A percentile compares a stretch with the other conserved stretches of the same genome.
phyloP scores from a whole-genome alignment of 495 filamentous ascomycete genomes.

The Xylaria scruposa region DNA sequence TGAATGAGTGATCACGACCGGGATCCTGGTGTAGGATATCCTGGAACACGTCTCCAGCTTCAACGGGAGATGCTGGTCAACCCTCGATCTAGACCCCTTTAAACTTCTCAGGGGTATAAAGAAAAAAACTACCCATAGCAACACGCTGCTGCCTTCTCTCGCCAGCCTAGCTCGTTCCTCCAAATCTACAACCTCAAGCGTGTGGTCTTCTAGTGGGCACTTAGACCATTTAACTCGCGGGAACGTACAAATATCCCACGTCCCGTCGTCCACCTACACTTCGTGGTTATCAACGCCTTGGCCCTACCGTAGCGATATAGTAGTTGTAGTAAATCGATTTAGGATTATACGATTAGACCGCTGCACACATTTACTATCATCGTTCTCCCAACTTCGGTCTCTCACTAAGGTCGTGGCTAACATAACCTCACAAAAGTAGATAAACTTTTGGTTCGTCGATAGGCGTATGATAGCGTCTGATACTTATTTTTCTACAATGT shows the following conservation, averaged over 20 bases:
- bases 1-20: not conserved
- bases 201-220: not conserved
- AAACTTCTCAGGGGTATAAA: not conserved
- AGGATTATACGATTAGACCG: too few relatives aligned
- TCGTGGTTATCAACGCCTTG: not conserved
- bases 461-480: too few relatives aligned
- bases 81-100: not conserved
- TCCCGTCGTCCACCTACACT: not conserved
- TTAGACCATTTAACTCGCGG: not conserved
- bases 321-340: too few relatives aligned
- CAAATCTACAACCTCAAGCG: not conserved
- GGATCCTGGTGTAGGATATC: not conserved
- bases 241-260: not conserved
- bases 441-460: too few relatives aligned
- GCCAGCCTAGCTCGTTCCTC: not conserved
- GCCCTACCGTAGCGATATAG: not conserved
- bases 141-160: not conserved
- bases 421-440: too few relatives aligned
- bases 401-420: too few relatives aligned
- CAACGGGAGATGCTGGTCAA: not conserved
- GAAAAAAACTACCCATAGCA: not conserved
- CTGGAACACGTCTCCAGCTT: not conserved
- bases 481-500: too few relatives aligned
- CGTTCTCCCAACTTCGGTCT: too few relatives aligned
- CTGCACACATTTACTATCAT: too few relatives aligned